These are phyloP conservation scores for Fraxinus nigra DNA, from an alignment of 305 asterid genomes.

Conservation along the genomic window DNA sequence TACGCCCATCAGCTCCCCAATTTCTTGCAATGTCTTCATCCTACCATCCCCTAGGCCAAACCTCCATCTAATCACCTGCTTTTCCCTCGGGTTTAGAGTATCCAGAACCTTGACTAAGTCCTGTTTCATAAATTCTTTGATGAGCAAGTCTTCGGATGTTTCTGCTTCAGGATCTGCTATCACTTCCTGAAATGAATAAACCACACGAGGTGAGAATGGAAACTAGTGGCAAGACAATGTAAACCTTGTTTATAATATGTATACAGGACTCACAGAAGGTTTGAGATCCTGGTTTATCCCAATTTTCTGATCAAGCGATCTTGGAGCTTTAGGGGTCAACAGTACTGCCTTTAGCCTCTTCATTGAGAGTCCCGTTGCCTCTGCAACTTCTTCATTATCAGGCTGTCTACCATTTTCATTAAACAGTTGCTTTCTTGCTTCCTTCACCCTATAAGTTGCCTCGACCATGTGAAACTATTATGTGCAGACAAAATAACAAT, in stretches of 20 bases:
- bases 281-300: constrained; percentile 72
- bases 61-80: constrained; percentile 73
- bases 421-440: constrained; percentile 74
- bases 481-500: constrained; percentile 14
- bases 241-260: not conserved
- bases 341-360: constrained; percentile 74
- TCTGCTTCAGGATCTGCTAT: constrained; percentile 85
- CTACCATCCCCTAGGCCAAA: constrained; percentile 84
- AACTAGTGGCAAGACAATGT: not conserved
- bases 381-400: constrained; percentile 68
- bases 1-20: constrained; percentile 87
- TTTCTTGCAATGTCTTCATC: constrained; percentile 85
- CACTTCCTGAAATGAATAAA: constrained; percentile 54
- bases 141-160: constrained; percentile 72
- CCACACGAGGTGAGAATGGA: not conserved
- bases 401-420: constrained; percentile 74
- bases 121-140: constrained; percentile 71
- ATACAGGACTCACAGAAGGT: constrained; percentile 55
- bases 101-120: constrained; percentile 71
- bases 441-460: constrained; percentile 88
- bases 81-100: constrained; percentile 74
- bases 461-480: constrained; percentile 87
- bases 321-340: constrained; percentile 82
- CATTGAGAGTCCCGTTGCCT: constrained; percentile 86
- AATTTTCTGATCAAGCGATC: constrained; percentile 85